phyloP scores from a whole-genome alignment of 1,139 yeast species.

The Diutina ranongensis region DNA sequence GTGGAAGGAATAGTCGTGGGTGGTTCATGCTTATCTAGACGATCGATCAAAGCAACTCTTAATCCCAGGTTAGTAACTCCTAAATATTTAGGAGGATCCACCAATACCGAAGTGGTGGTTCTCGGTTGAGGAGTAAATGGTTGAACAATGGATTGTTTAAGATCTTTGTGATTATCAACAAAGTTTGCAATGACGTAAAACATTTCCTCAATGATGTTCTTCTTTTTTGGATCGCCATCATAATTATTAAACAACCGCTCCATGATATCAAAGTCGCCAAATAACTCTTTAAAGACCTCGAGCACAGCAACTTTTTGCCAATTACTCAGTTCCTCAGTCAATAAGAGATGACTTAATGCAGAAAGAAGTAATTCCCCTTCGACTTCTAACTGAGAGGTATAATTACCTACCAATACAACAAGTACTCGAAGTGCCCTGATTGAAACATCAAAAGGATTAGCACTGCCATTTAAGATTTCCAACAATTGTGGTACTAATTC shows the following conservation, averaged over 20 bases:
- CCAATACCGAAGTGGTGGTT: not conserved
- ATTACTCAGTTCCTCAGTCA: not conserved
- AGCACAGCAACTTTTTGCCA: not conserved
- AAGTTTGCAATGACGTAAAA: slow-evolving; percentile 1
- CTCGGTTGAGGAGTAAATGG: not conserved
- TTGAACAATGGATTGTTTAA: not conserved
- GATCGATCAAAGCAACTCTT: slow-evolving; percentile 1
- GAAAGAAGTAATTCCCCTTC: slow-evolving; percentile 3
- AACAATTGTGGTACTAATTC: not conserved
- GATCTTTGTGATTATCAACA: slow-evolving; percentile 1
- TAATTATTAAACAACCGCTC: not conserved
- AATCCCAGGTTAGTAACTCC: not conserved
- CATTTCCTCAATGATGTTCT: slow-evolving; percentile 2
- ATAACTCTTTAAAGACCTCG: not conserved
- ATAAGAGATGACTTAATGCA: not conserved
- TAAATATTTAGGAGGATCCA: not conserved
- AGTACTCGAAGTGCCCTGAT: not conserved
- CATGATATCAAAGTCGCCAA: not conserved
- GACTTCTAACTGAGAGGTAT: not conserved
- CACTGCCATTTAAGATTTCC: not conserved
- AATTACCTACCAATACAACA: not conserved
- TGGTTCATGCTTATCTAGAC: not conserved
- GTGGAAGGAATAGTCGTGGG: not conserved
- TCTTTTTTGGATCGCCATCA: not conserved
- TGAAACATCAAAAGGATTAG: not conserved